Percentiles rank a stretch among this genome's conserved stretches.
phyloP scores from a whole-genome alignment of 2,329 filamentous ascomycete species.

The Penicillium psychrosexuale region DNA sequence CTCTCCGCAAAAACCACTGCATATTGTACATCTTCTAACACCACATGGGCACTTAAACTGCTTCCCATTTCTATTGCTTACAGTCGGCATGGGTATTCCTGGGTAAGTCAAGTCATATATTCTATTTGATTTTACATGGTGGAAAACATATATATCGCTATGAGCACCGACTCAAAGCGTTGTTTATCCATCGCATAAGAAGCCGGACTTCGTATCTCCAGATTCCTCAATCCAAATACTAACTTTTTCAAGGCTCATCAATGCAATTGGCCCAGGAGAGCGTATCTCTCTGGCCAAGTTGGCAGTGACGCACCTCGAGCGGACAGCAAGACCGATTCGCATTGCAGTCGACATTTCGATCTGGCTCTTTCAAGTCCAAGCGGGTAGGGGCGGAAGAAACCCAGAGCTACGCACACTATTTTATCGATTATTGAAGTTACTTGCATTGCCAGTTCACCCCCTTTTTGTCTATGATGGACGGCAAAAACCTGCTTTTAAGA shows the following conservation, averaged over 20 bases:
- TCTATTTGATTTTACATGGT: neutral
- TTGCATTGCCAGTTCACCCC: slow-evolving; percentile 74
- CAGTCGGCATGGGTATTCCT: slow-evolving; percentile 42
- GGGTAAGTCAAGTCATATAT: slow-evolving; percentile 38
- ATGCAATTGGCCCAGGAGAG: slow-evolving; percentile 77
- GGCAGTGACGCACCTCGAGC: slow-evolving; percentile 71
- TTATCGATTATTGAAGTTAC: slow-evolving; percentile 77
- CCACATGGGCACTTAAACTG: slow-evolving; percentile 8
- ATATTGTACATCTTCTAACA: neutral
- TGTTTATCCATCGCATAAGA: neutral
- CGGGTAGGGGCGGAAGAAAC: slow-evolving; percentile 80
- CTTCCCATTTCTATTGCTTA: slow-evolving; percentile 1
- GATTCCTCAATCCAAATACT: neutral
- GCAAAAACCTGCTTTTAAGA: slow-evolving; percentile 80
- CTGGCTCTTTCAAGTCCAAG: slow-evolving; percentile 93
- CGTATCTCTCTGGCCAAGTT: slow-evolving; percentile 79
- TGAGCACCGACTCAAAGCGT: too few species aligned
- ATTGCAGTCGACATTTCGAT: slow-evolving; percentile 94
- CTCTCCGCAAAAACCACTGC: slow-evolving; percentile 1
- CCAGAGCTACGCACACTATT: slow-evolving; percentile 89
- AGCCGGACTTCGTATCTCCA: neutral
- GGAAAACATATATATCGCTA: slow-evolving; percentile 8
- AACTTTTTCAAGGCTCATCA: slow-evolving; percentile 66
- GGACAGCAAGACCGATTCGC: slow-evolving; percentile 68
- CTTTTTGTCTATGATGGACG: slow-evolving; percentile 89